Evolutionary conservation across 1,284 basidiomycete species (phyloP).

Genomic region (Melampsora abietis-canadensis): DNA sequence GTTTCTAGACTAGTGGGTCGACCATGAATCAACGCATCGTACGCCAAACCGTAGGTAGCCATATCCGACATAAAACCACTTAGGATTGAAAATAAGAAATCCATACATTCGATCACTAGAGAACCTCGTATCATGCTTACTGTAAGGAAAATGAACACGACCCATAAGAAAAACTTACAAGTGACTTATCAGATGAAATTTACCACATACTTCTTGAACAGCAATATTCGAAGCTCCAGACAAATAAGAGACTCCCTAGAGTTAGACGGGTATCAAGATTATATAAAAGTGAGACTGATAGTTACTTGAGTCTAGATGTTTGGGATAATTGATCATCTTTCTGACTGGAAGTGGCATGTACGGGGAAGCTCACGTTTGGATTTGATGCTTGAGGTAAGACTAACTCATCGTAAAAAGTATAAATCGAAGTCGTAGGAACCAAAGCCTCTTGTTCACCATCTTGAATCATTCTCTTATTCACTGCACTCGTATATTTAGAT

Average conservation of each 20-base stretch:
- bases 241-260: slow-evolving; percentile 7
- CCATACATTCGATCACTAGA: background rate
- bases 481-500: background rate
- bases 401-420: background rate
- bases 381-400: slow-evolving; percentile 5
- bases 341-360: no score
- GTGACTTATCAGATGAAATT: background rate
- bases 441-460: background rate
- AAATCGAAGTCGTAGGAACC: slow-evolving; percentile 1
- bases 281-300: no score
- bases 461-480: no score
- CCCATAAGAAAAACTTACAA: slow-evolving; percentile 16
- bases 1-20: background rate
- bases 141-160: no score
- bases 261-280: no score
- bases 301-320: no score
- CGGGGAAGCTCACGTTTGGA: no score
- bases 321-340: no score
- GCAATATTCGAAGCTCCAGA: slow-evolving; percentile 17
- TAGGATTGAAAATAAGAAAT: background rate
- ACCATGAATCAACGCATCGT: slow-evolving; percentile 3
- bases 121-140: no score
- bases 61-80: background rate
- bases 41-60: background rate
- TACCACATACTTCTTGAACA: slow-evolving; percentile 18